Evolutionary conservation across 179 eudicot species (phyloP), one percentile per base, ranked within the genome.

Genomic region (Amaranthus tricolor): DNA sequence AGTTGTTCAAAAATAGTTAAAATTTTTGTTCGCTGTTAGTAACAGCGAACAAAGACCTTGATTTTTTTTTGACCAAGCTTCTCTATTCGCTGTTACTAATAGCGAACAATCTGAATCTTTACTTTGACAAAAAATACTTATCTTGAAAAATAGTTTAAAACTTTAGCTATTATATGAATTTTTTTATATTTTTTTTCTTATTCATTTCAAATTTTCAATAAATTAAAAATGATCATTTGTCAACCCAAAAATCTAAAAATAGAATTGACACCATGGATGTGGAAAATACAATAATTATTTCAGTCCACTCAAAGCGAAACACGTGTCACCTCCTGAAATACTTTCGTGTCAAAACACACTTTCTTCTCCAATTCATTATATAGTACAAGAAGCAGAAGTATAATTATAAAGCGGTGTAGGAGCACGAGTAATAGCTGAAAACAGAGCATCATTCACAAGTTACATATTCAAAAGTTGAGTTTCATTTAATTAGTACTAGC

Each of bases 261-360:
- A 31, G 40, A 13, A 63, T 65, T 10, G 45, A 53, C 53, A 65
- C 69, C 69, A 65, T 15, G 3, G 2, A 65, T n/a, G 53, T 45
- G 51, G 52, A 24, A 24, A 24, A 24, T 24, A 24, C 31, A 15
- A 12, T 54, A 13, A 17, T 54, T 17, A 54, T 13, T 47, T 9
- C 50, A 12, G 13, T 49, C 48, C 66, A 62, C 50, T 1, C 19
- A 77, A 65, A 31, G 13, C 16, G 73, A 17, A 62, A 75, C 76
- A 81, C 78, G 73, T 74, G 81, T 77, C 81, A 13, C 3, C 14
- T n/a, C 44, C 72, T 16, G 11, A 12, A 50, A 13, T 50, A 72
- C 65, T 70, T 73, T 77, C 78, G 81, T 81, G 81, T 81, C 84
- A 7, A 54, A 62, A 53, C 80, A 62, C 56, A 13, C 45, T 5